Evolutionary conservation across 164 flowering plant species (phyloP), one percentile per base, ranked within the genome.

Genomic region (Liriodendron chinense): DNA sequence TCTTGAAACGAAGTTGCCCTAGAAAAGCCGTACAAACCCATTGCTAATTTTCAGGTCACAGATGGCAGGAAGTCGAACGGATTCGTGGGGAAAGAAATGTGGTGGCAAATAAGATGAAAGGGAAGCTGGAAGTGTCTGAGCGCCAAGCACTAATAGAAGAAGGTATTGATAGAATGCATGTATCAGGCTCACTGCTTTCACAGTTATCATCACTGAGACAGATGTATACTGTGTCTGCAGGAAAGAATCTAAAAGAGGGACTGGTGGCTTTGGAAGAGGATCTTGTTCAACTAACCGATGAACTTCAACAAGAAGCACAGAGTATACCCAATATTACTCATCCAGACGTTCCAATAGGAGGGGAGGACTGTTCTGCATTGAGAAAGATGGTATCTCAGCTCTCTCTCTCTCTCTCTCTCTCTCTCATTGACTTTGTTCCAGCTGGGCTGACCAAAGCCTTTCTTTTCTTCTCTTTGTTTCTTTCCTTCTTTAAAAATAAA

Each of bases 41-140:
- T 78, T 84, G 84, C 94, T 93, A 90, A 93, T 83, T 85, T 74
- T 83, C 63, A n/a, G 71, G 81, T 82, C 79, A 83, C 91, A 92
- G 93, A 89, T 86, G 84, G 86, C 97, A 95, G 99, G 98, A 95
- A 90, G 99, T 92, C 77, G 97, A 95, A 80, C 83, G 86, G 81
- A 83, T 92, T 76, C 97, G 98, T 21, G 94, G 86, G 65, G 96
- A 93, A 78, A 90, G 98, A 81, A 95, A 95, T 88, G 82, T 59
- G 10, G 94, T 95, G 68, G 99, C 98, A 49, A 91, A 88, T 75
- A 95, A 88, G 88, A 95, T 95, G 99, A 95, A 93, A 81, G 97
- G 90, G 59, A 93, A 93, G 80, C 70, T 93, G 47, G 98, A 93
- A 77, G 84, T 86, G 61, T 81, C 88, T 8, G 98, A 90, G 81